Evolutionary conservation across 306 rosid species (phyloP), one percentile per base, ranked within the genome.

Genomic region (Datisca glomerata): DNA sequence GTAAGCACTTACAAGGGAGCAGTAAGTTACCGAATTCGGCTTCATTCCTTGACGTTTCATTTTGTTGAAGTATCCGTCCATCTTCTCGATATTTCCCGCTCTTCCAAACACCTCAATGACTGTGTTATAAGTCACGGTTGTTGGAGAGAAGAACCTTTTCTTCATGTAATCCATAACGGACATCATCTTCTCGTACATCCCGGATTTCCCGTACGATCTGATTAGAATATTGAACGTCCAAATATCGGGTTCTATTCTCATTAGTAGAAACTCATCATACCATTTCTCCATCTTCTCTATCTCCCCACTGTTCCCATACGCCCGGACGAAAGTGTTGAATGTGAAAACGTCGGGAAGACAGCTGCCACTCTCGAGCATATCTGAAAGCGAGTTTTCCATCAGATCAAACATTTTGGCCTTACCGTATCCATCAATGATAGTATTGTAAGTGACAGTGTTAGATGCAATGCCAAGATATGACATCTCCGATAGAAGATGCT

Each of bases 251-350:
- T 47, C 59, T 27, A 76, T 59, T 45, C 85, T 77, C 96, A 82
- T 87, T 44, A 82, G 47, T 63, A 61, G 85, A 66, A 87, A 87
- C 59, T 87, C 96, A 60, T 87, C 65, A 25, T 79, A 82, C 93
- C 96, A 87, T 63, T 69, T 69, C 78, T 82, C 94, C 94, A 87
- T 82, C 74, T 69, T 65, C 63, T 74, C 82, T 49, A 79, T 76
- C 63, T 60, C 61, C 33, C 81, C 76, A 22, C 41, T 32, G 18
- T 71, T 76, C 54, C 96, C 96, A 56, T 66, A 79, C 14, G 79
- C 77, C 51, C 80, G 75, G 17, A 87, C 34, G 20, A 79, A 59
- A 16, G 89, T 61, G 63, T 87, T 87, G 44, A 82, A 50, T 2
- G 96, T 87, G 73, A 79, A 79, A 65, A 82, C 51, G 49, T 82